Base-by-base conservation (phyloP, 2,329 filamentous ascomycete genomes). In the Xylariaceae sp. region DNA sequence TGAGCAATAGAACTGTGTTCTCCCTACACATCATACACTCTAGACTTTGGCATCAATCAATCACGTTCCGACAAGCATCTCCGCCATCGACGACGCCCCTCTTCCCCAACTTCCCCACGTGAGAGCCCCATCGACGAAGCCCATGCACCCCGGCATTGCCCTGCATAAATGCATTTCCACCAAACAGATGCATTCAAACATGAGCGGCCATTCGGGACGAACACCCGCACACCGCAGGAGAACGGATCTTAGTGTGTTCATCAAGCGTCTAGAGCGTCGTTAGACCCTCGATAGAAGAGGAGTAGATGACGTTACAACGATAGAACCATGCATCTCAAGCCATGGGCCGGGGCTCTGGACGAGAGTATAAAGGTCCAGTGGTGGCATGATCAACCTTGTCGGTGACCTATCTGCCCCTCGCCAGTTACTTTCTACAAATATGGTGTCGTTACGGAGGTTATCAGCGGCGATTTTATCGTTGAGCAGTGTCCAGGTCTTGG, bases 171-270 rank as follows among this genome's bases (percentile, higher is more conserved):
- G 22, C 22, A 27, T 51, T 54, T 36, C 48, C 48, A 54, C 48
- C 48, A 51, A 38, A 54, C 48, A 54, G 45, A 42, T 41, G 42
- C 32, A 31, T 12, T 36, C 39, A 44, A 48, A 39, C 6, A 35
- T 42, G 15, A 14, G 32, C 48, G 48, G 51, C 22, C 45, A 3
- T 40, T 54, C 48, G 48, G 52, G 42, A 48, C 48, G 52, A 47
- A 10, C 30, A 31, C n/a, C 48, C 48, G 52, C 14, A 47, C 39
- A 45, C 33, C 44, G 48, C n/a, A 50, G 41, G 22, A 31, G n/a
- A 41, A 33, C 35, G 41, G 42, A 43, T 15, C 42, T 35, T 15
- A 14, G 33, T 36, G 7, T 38, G 32, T 36, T 9, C 10, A 12
- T 48, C 45, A 6, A 36, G 32, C 10, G 17, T 22, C 41, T 40